Evolutionary conservation across 257 asterid species (phyloP).

Genomic region (Solanum appendiculatum): DNA sequence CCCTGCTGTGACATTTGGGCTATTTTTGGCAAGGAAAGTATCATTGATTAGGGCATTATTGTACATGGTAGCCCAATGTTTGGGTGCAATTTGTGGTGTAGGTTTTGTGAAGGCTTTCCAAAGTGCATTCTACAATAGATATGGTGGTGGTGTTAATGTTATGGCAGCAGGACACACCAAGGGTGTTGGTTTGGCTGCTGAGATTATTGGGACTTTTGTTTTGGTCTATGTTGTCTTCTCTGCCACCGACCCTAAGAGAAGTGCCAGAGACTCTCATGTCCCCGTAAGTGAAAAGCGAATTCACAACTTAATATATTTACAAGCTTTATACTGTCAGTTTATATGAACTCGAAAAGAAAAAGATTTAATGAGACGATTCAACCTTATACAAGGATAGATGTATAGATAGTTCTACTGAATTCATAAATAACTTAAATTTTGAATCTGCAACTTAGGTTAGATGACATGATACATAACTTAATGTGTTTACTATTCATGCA

Average conservation of each 20-base stretch:
- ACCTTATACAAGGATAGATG: too few species aligned
- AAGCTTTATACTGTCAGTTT: too few species aligned
- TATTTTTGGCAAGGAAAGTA: constrained; percentile 61
- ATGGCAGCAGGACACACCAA: constrained; percentile 38
- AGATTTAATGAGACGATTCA: too few species aligned
- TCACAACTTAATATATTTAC: too few species aligned
- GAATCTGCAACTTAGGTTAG: too few species aligned
- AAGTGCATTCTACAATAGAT: constrained; percentile 29
- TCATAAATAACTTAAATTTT: too few species aligned
- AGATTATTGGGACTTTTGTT: constrained; percentile 71
- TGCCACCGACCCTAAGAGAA: constrained; percentile 75
- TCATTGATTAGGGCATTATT: constrained; percentile 50
- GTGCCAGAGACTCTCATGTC: constrained; percentile 72
- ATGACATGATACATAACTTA: too few species aligned
- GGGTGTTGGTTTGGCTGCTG: constrained; percentile 62
- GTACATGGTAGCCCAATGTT: constrained; percentile 63
- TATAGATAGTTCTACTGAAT: too few species aligned
- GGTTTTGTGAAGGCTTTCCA: constrained; percentile 72
- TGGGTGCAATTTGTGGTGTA: constrained; percentile 71
- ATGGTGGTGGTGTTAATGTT: constrained; percentile 60
- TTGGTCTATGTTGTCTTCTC: constrained; percentile 77
- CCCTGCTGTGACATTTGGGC: constrained; percentile 65
- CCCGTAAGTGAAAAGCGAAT: constrained; percentile 29
- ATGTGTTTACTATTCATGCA: too few species aligned
- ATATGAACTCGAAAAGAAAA: too few species aligned